Evolutionary conservation across 2,329 filamentous ascomycete genomes (phyloP), one percentile per base, ranked within the genome.

Genomic region (Diaporthe ilicicola): DNA sequence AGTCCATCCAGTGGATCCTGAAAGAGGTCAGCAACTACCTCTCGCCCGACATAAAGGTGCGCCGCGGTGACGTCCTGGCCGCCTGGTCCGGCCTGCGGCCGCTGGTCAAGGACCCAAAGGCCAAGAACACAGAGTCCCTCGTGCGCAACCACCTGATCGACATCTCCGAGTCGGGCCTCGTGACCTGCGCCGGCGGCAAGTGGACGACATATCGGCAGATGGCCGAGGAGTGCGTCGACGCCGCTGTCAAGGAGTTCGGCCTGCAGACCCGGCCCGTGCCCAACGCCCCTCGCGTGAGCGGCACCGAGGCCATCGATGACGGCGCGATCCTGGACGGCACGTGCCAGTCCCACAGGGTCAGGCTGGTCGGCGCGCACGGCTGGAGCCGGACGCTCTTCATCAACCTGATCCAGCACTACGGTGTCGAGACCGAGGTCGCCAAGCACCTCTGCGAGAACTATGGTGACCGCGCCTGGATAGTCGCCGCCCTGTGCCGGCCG

Each of bases 321-420:
- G 90, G 89, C 73, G 91, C 92, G 70, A 87, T 86, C 71, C 88
- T 93, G 34, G 90, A 93, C 77, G 93, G 93, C 39, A 84, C 83
- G 27, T 95, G 93, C 84, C 89, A 93, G 77, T 95, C 93, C 7
- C 92, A 94, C 79, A 86, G 88, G 73, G 88, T 94, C 62, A 88
- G 91, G 65, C 87, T 96, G 51, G 84, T 94, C 68, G 93, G 93
- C 75, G 92, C 93, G 8, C 93, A 96, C 81, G 93, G 93, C 72
- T 95, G 91, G 84, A 94, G 92, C 81, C 94, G 94, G 82, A 88
- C 94, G 1, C 90, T 98, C 29, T 97, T 97, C 84, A 97, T 98
- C 86, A 95, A 95, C 81, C 85, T 98, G 44, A 96, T 97, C 78
- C 94, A 98, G 81, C 93, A 97, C 83, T 97, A 94, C 79, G 94